Conservation (phyloP, 2,329 filamentous ascomycete species). For the Alternaria angustiovoidea region DNA sequence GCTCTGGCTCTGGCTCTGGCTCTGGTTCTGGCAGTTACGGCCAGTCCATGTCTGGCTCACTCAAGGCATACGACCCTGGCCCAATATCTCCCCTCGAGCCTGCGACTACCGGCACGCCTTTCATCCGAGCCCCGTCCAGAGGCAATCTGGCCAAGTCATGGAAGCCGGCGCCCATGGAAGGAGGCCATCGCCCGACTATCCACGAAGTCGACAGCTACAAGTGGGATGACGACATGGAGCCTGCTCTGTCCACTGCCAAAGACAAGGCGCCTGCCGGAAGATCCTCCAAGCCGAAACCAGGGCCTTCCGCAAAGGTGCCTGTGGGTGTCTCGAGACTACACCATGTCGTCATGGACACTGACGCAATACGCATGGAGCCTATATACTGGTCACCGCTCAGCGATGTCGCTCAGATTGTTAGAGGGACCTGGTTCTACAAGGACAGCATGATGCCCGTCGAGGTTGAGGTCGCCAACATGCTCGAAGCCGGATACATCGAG, state of each 20-base stretch:
- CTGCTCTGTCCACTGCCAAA: slow-evolving; percentile 41
- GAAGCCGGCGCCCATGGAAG: slow-evolving; percentile 33
- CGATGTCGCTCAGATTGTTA: slow-evolving; percentile 80
- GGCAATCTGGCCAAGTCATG: slow-evolving; percentile 42
- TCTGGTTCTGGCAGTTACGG: slow-evolving; percentile 33
- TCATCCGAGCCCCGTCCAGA: slow-evolving; percentile 59
- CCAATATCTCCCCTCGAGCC: slow-evolving; percentile 42
- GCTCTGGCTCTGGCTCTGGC: slow-evolving; percentile 42
- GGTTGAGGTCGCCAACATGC: slow-evolving; percentile 83
- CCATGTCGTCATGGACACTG: slow-evolving; percentile 78
- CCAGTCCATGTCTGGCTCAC: slow-evolving; percentile 35
- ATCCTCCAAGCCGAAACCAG: slow-evolving; percentile 34
- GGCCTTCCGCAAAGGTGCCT: slow-evolving; percentile 68
- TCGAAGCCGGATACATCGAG: slow-evolving; percentile 90
- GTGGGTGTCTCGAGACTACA: slow-evolving; percentile 92
- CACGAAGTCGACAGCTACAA: slow-evolving; percentile 57
- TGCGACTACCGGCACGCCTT: slow-evolving; percentile 59
- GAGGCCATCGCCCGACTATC: slow-evolving; percentile 46
- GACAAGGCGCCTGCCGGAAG: slow-evolving; percentile 37
- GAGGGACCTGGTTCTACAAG: slow-evolving; percentile 97
- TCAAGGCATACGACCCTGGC: slow-evolving; percentile 41
- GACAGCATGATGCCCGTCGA: slow-evolving; percentile 94
- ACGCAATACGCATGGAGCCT: slow-evolving; percentile 77
- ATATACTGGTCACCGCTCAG: slow-evolving; percentile 98
- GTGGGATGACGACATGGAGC: slow-evolving; percentile 56